These are phyloP conservation scores for Collybia mongolica DNA, from an alignment of 768 basidiomycete species.

Conservation along the genomic window DNA sequence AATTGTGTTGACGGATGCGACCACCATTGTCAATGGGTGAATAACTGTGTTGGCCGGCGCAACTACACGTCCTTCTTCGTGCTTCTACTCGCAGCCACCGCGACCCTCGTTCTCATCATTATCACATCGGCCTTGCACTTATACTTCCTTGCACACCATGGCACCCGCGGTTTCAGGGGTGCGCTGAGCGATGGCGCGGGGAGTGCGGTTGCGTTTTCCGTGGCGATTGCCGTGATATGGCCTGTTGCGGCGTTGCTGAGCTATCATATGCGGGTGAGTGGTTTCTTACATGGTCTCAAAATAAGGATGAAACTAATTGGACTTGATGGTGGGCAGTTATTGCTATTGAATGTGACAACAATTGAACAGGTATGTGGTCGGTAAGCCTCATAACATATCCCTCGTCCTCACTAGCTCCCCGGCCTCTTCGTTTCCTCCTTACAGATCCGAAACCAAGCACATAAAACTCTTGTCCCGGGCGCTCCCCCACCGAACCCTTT, in stretches of 20 bases:
- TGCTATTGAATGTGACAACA: constrained; percentile 89
- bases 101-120: constrained; percentile 73
- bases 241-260: constrained; percentile 75
- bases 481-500: constrained; percentile 83
- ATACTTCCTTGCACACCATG: constrained; percentile 57
- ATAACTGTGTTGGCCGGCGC: constrained; percentile 92
- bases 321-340: constrained; percentile 45
- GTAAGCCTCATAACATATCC: background rate
- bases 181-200: constrained; percentile 56
- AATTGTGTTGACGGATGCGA: constrained; percentile 97
- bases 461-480: constrained; percentile 64
- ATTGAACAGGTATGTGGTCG: constrained; percentile 78
- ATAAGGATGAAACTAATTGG: background rate
- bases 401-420: constrained; percentile 6
- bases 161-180: constrained; percentile 43
- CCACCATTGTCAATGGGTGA: constrained; percentile 90
- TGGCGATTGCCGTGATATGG: constrained; percentile 76
- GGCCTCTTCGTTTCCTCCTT: constrained; percentile 5
- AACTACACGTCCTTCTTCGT: constrained; percentile 95
- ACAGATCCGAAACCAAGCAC: constrained; percentile 85
- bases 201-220: constrained; percentile 76
- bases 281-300: too few species aligned
- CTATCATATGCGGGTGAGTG: constrained; percentile 84
- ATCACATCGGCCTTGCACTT: constrained; percentile 84
- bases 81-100: constrained; percentile 71